Conservation (phyloP, 371 early-diverging fungal genomes). For the Syncephalis plumigaleata region DNA sequence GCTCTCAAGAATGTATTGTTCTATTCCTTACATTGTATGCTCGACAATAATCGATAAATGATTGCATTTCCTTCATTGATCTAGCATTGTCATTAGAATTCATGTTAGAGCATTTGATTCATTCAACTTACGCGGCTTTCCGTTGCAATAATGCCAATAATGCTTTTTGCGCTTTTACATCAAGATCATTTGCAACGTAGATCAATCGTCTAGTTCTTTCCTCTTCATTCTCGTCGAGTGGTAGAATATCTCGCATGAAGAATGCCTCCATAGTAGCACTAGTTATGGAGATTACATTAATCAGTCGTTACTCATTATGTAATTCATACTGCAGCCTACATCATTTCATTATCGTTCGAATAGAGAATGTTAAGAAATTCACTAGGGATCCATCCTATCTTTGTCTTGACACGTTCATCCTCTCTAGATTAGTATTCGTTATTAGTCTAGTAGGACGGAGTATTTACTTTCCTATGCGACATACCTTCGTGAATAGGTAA, state of each 20-base stretch:
- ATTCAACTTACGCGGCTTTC: not conserved
- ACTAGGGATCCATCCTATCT: slow-evolving; percentile 68
- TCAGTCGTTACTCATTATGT: too few species aligned
- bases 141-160: slow-evolving; percentile 20
- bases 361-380: slow-evolving; percentile 56
- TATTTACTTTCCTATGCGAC: slow-evolving; percentile 1
- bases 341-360: slow-evolving; percentile 56
- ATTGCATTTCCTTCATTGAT: slow-evolving; percentile 19
- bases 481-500: slow-evolving; percentile 48
- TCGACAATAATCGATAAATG: slow-evolving; percentile 28
- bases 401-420: slow-evolving; percentile 11
- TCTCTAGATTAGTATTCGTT: not conserved
- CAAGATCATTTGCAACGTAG: slow-evolving; percentile 21
- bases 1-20: not conserved
- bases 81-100: slow-evolving; percentile 3
- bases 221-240: slow-evolving; percentile 21
- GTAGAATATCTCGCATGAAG: slow-evolving; percentile 33
- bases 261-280: slow-evolving; percentile 42
- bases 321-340: slow-evolving; percentile 1
- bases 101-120: not conserved
- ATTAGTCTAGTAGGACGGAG: not conserved
- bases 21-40: slow-evolving; percentile 16
- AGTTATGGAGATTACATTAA: not conserved
- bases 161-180: slow-evolving; percentile 26
- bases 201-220: slow-evolving; percentile 39